Evolutionary conservation across 2,329 filamentous ascomycete genomes (phyloP).

Genomic region (Penicillium hesseltinei): DNA sequence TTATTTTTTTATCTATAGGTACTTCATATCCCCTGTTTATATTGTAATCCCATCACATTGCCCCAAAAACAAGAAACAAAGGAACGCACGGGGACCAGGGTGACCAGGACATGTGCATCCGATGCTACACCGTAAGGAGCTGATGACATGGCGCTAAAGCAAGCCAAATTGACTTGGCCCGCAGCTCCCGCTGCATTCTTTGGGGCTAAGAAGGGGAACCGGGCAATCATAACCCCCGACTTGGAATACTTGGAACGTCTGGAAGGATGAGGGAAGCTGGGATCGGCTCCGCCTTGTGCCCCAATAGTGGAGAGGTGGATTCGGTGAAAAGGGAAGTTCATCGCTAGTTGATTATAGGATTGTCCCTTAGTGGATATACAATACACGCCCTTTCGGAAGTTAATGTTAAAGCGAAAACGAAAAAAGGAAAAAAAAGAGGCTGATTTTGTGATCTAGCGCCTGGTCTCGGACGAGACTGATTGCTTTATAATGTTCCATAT

Average conservation of each 20-base stretch:
- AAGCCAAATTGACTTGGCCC: slow-evolving; percentile 23
- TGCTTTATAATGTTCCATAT: background rate
- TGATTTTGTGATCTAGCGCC: slow-evolving; percentile 10
- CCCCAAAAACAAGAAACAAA: background rate
- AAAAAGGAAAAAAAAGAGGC: slow-evolving; percentile 7
- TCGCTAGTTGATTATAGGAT: background rate
- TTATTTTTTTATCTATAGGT: background rate
- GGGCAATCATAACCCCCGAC: slow-evolving; percentile 16
- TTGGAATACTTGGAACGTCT: slow-evolving; percentile 26
- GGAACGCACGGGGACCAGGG: slow-evolving; percentile 6
- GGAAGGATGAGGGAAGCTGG: slow-evolving; percentile 26
- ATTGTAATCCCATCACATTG: slow-evolving; percentile 1
- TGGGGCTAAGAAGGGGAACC: slow-evolving; percentile 13
- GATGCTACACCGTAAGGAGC: slow-evolving; percentile 25
- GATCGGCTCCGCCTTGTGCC: slow-evolving; percentile 15
- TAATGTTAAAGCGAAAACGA: slow-evolving; percentile 7
- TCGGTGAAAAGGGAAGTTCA: background rate
- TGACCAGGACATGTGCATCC: slow-evolving; percentile 3
- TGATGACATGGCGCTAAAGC: slow-evolving; percentile 27
- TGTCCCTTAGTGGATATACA: background rate
- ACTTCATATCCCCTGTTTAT: background rate
- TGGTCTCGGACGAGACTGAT: slow-evolving; percentile 18
- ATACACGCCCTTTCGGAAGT: slow-evolving; percentile 11
- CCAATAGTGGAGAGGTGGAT: slow-evolving; percentile 7
- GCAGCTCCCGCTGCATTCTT: slow-evolving; percentile 21